Evolutionary conservation across 345 rosid species (phyloP).

Genomic region (Lepidium didymum): DNA sequence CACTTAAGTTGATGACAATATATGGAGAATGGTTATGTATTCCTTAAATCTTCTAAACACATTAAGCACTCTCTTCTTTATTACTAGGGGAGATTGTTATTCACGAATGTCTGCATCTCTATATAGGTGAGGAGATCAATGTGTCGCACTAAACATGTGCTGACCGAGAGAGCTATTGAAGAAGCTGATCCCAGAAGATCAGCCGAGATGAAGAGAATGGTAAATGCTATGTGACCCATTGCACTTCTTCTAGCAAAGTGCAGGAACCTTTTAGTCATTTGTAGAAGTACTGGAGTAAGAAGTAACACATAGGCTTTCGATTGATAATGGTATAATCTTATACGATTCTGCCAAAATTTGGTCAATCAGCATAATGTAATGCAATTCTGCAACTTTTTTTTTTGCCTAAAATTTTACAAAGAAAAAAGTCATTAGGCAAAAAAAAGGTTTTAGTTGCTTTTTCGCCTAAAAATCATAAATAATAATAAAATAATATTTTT

Average conservation of each 20-base stretch:
- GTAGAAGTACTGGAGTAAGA: background rate
- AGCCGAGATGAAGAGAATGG: slow-evolving; percentile 86
- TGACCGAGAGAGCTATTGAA: slow-evolving; percentile 82
- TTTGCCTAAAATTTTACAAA: too few species aligned
- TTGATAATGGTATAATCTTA: too few species aligned
- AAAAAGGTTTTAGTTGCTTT: too few species aligned
- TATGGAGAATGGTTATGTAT: background rate
- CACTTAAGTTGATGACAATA: background rate
- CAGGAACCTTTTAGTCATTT: background rate
- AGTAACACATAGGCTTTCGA: too few species aligned
- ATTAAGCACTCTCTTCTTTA: background rate
- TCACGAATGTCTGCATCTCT: background rate
- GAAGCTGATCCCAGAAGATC: slow-evolving; percentile 81
- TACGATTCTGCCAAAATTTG: too few species aligned
- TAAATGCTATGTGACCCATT: slow-evolving; percentile 57
- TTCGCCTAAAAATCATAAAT: too few species aligned
- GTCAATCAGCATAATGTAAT: too few species aligned
- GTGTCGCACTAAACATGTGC: slow-evolving; percentile 88
- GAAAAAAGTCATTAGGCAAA: too few species aligned
- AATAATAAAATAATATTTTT: too few species aligned
- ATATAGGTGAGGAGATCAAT: slow-evolving; percentile 71
- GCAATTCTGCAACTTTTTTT: too few species aligned
- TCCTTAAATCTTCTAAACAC: background rate
- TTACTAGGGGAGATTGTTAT: background rate
- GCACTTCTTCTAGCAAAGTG: background rate